Evolutionary conservation across 305 asterid species (phyloP), one percentile per base, ranked within the genome.

Genomic region (Fraxinus nigra): DNA sequence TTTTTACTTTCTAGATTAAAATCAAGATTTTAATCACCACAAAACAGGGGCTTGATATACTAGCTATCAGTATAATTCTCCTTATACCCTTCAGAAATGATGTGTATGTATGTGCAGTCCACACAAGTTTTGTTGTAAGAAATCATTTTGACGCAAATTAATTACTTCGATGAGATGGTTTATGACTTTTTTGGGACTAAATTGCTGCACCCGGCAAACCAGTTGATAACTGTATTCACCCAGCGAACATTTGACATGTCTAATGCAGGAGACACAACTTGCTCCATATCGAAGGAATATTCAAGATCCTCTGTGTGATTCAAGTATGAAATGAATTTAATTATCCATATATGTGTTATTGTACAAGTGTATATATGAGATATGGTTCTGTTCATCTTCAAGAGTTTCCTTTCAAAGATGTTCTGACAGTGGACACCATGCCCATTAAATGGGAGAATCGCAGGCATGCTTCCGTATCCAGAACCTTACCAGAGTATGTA

Each of bases 391-490:
- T 75, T 77, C 72, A 48, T 75, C 37, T 73, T 69, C 77, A 13
- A 72, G 56, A 16, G 6, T 77, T 79, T 61, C 72, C 46, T 18
- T 75, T 80, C 73, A 81, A 78, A 75, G 26, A 76, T 72, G 78
- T 79, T 76, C 77, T 85, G 72, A 81, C 75, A 77, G 54, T 81
- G 70, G 87, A 40, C 81, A 67, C 82, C 40, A 76, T 70, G 16
- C 76, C 61, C 72, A 63, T 73, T 75, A 37, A 65, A 28, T 86
- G 84, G 81, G 86, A 16, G 85, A 82, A 83, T 84, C 67, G 76
- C 90, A 96, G 99, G 97, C 89, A 90, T 96, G 98, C 91, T 94
- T 88, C 99, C 99, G 65, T 96, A 96, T 88, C 96, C 97, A 26
- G 99, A 96, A 87, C 99, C 99, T 73, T 96, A 93, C 85, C 99